Evolutionary conservation across 2,329 filamentous ascomycete genomes (phyloP).

Genomic region (Aspergillus brasiliensis): DNA sequence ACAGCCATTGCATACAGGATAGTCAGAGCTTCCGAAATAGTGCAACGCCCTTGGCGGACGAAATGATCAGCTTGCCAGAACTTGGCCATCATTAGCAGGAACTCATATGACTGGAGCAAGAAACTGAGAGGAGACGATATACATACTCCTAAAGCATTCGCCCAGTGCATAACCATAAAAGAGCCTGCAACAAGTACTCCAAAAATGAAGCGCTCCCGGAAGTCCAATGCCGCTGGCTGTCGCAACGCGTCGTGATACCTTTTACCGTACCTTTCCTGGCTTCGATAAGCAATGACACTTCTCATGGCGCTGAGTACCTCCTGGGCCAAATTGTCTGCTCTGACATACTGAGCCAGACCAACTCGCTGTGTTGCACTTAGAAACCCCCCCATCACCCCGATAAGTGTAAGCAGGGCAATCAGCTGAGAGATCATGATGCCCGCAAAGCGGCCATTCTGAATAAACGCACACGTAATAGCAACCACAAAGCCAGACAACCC

Average conservation of each 20-base stretch:
- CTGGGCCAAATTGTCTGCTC: constrained; percentile 6
- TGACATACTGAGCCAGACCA: background rate
- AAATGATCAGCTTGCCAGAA: constrained; percentile 12
- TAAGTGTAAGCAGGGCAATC: constrained; percentile 67
- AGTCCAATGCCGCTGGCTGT: background rate
- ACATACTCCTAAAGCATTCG: constrained; percentile 13
- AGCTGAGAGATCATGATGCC: constrained; percentile 52
- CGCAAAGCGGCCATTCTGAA: constrained; percentile 2
- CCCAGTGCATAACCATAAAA: constrained; percentile 11
- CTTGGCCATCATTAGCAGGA: background rate
- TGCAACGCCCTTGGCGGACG: constrained; percentile 6
- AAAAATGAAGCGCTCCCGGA: constrained; percentile 9
- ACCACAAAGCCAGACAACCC: constrained; percentile 10
- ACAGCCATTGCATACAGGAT: constrained; percentile 12
- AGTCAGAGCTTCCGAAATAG: constrained; percentile 9
- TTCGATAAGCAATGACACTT: constrained; percentile 8
- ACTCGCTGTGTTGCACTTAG: background rate
- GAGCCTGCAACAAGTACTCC: constrained; percentile 6
- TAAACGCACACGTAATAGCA: background rate
- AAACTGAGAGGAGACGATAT: background rate
- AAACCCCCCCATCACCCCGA: constrained; percentile 3
- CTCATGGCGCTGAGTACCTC: constrained; percentile 9
- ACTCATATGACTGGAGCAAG: background rate
- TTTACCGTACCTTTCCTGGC: constrained; percentile 2
- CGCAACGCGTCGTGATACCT: constrained; percentile 4